Conservation (phyloP, 2,329 filamentous ascomycete species). For the Pyrenophora tritici-repentis region DNA sequence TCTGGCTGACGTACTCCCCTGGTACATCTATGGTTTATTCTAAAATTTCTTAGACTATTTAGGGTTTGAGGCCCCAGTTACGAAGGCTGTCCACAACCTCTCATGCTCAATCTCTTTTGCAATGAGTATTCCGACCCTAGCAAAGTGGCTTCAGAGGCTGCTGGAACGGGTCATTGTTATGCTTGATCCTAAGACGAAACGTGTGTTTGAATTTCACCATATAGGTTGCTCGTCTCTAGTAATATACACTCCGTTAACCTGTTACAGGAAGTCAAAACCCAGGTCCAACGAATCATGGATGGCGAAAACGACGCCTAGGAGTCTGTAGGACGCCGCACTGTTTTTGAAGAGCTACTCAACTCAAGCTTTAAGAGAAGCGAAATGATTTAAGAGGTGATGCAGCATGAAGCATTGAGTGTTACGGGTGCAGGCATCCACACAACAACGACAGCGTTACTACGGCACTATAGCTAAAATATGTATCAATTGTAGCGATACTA, state of each 20-base stretch:
- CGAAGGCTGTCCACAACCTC: not conserved
- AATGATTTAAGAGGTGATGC: not conserved
- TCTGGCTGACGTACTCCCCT: not conserved
- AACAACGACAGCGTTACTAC: too few relatives aligned
- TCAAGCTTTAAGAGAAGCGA: not conserved
- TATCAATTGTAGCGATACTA: not conserved
- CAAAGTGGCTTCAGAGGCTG: not conserved
- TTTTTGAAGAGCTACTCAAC: not conserved
- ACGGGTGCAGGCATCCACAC: conserved; percentile 20
- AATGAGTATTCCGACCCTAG: not conserved
- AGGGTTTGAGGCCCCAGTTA: not conserved
- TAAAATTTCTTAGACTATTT: not conserved
- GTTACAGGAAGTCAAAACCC: not conserved
- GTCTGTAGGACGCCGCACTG: not conserved
- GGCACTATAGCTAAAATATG: too few relatives aligned
- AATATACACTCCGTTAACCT: not conserved
- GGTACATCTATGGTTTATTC: not conserved
- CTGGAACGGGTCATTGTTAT: not conserved
- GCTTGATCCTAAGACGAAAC: not conserved
- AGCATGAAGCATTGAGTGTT: not conserved
- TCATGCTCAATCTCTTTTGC: not conserved
- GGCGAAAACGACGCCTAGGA: not conserved
- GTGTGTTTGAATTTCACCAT: not conserved
- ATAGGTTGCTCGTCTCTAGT: not conserved
- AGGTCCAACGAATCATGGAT: not conserved